A percentile compares a stretch with the other conserved stretches of the same genome.
Evolutionary conservation across 2,329 filamentous ascomycete species (phyloP).

Genomic region (Monosporascus sp.): DNA sequence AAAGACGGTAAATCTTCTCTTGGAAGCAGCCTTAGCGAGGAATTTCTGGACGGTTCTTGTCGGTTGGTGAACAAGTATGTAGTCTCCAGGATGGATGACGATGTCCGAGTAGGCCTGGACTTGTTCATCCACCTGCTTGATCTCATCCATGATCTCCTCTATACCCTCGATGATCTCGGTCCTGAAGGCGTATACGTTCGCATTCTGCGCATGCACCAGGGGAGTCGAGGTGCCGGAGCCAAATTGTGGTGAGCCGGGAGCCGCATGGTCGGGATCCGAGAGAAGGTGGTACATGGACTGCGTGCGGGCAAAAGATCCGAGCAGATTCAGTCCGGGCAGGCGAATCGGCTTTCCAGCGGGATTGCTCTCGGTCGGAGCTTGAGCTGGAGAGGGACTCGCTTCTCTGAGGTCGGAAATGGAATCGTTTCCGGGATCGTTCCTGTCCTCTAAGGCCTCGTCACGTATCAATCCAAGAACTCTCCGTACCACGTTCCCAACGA

Average conservation of each 20-base stretch:
- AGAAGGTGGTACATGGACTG: constrained; percentile 88
- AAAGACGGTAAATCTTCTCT: constrained; percentile 87
- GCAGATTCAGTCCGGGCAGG: constrained; percentile 57
- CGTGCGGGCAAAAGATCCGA: constrained; percentile 59
- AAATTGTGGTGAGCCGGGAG: constrained; percentile 39
- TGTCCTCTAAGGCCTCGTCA: constrained; percentile 80
- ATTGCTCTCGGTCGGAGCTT: constrained; percentile 8
- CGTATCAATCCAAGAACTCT: constrained; percentile 86
- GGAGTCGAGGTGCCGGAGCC: constrained; percentile 48
- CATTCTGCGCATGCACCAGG: constrained; percentile 31
- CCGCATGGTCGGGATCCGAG: constrained; percentile 55
- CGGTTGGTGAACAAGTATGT: constrained; percentile 83
- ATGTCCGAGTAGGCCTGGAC: constrained; percentile 84
- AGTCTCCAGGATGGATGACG: constrained; percentile 89
- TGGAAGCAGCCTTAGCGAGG: constrained; percentile 77
- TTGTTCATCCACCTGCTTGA: constrained; percentile 87
- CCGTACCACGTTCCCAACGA: constrained; percentile 90
- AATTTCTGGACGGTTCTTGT: constrained; percentile 87
- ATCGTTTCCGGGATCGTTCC: constrained; percentile 60
- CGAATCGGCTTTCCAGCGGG: constrained; percentile 30
- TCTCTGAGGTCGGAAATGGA: constrained; percentile 49
- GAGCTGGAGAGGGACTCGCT: constrained; percentile 19
- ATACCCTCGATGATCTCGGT: constrained; percentile 93
- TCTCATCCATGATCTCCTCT: constrained; percentile 91
- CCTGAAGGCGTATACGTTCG: constrained; percentile 64